These are phyloP conservation scores for Ogataea methanolica DNA, from an alignment of 805 yeast species.

Conservation along the genomic window DNA sequence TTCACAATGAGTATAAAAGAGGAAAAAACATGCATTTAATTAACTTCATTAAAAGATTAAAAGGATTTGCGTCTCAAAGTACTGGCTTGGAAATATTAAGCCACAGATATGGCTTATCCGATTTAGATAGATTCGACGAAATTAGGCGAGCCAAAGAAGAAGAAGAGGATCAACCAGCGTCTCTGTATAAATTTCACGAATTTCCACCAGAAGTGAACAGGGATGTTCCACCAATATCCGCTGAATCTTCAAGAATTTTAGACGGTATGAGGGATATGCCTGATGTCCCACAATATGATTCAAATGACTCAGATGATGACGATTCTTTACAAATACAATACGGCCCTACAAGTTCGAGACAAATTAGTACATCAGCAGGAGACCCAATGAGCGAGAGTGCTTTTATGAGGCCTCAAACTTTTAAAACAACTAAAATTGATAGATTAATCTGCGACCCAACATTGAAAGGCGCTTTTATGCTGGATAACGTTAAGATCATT, in stretches of 20 bases:
- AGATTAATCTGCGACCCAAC: background rate
- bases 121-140: background rate
- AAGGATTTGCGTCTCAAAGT: slow-evolving; percentile 5
- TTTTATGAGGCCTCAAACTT: background rate
- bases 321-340: too few relatives aligned
- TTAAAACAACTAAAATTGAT: background rate
- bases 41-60: slow-evolving; percentile 15
- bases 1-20: slow-evolving; percentile 1
- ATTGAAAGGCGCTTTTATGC: background rate
- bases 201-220: too few relatives aligned
- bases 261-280: too few relatives aligned
- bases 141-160: background rate
- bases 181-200: too few relatives aligned
- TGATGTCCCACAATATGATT: too few relatives aligned
- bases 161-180: background rate
- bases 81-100: too few relatives aligned
- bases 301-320: too few relatives aligned
- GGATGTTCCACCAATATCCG: too few relatives aligned
- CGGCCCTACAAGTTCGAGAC: too few relatives aligned
- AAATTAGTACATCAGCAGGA: too few relatives aligned
- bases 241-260: too few relatives aligned
- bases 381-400: too few relatives aligned
- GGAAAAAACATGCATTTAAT: slow-evolving; percentile 10
- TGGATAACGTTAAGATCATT: slow-evolving; percentile 3
- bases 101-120: background rate